These are phyloP conservation scores for Tarenaya hassleriana DNA, from an alignment of 345 rosid genomes.

Conservation along the genomic window DNA sequence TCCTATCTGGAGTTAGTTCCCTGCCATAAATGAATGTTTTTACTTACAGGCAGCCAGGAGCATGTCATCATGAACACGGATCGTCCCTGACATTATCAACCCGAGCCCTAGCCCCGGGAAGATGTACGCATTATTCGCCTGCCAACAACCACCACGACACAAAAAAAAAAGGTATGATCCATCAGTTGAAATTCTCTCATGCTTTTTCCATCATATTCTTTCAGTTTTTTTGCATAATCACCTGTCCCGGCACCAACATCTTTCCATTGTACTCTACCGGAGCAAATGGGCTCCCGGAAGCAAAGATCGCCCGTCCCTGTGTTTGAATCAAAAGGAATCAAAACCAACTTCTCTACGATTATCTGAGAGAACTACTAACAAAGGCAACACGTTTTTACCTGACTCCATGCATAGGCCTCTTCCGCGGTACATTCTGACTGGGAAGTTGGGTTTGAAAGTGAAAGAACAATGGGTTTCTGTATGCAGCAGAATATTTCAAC, in stretches of 20 bases:
- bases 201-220: too few species aligned
- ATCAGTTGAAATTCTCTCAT: too few species aligned
- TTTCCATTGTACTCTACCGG: constrained; percentile 67
- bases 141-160: too few species aligned
- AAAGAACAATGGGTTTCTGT: constrained; percentile 86
- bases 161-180: too few species aligned
- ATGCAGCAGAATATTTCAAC: constrained; percentile 15
- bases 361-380: too few species aligned
- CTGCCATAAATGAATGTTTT: neutral
- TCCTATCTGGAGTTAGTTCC: too few species aligned
- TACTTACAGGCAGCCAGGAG: constrained; percentile 97
- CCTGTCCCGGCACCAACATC: constrained; percentile 83
- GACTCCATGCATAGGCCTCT: constrained; percentile 82
- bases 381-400: too few species aligned
- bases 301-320: constrained; percentile 92
- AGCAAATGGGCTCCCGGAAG: constrained; percentile 95
- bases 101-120: constrained; percentile 97
- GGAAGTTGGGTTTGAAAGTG: constrained; percentile 97
- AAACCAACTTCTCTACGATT: too few species aligned
- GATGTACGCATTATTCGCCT: constrained; percentile 96
- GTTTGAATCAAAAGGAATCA: constrained; percentile 15
- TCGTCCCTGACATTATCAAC: constrained; percentile 79
- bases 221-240: too few species aligned
- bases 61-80: constrained; percentile 90
- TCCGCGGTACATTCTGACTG: constrained; percentile 98